A percentile compares a stretch with the other conserved stretches of the same genome.
phyloP scores from a whole-genome alignment of 2,329 filamentous ascomycete species.

The Sarocladium strictum region DNA sequence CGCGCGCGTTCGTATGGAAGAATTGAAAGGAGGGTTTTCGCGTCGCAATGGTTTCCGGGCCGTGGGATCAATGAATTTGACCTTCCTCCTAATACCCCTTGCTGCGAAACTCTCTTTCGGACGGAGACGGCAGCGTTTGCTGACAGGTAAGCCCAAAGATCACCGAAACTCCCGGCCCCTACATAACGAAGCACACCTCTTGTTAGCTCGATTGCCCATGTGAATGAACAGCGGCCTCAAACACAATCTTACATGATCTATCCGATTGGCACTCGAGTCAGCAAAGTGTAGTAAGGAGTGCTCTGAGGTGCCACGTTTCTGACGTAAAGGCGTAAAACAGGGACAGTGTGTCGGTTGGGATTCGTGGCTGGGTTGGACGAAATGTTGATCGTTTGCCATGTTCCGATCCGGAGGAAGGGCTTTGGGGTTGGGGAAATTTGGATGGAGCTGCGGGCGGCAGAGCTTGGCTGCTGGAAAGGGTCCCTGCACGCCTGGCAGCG shows the following conservation, averaged over 20 bases:
- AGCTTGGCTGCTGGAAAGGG: not conserved
- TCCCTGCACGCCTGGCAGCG: not conserved
- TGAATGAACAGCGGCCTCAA: no score
- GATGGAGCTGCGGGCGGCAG: not conserved
- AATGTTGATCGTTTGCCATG: slow-evolving; percentile 1
- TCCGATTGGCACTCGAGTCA: not conserved
- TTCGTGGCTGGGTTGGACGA: not conserved
- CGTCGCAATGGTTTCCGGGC: not conserved
- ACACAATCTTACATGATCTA: not conserved
- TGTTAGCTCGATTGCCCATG: slow-evolving; percentile 1
- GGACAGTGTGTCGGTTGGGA: not conserved
- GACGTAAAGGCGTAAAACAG: no score
- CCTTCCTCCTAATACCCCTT: not conserved
- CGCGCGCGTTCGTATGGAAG: not conserved
- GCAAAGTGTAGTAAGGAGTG: not conserved
- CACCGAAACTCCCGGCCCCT: slow-evolving; percentile 6
- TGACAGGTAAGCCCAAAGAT: not conserved
- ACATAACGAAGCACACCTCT: no score
- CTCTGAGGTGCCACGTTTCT: not conserved
- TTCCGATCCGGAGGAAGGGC: slow-evolving; percentile 5
- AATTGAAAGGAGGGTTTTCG: not conserved
- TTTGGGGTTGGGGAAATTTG: not conserved
- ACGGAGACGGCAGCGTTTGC: not conserved
- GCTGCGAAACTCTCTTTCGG: not conserved
- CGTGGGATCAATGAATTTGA: not conserved